phyloP scores from a whole-genome alignment of 352 stramenopile species.

The Pythium folliculosum region DNA sequence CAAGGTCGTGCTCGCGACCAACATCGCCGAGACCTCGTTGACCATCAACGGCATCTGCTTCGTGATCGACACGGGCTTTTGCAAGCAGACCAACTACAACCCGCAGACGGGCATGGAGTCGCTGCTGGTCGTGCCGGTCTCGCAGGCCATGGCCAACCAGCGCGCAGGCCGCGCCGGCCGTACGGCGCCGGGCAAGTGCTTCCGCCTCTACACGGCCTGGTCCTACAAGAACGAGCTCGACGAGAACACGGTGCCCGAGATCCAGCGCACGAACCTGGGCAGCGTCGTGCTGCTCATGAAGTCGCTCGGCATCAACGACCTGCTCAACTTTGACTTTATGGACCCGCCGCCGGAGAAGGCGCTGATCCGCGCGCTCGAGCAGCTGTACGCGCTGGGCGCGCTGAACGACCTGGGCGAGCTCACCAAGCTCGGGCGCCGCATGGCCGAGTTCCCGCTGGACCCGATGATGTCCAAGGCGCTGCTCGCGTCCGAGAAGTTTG shows the following conservation, averaged over 20 bases:
- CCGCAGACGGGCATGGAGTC: slow-evolving; percentile 99
- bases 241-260: slow-evolving; percentile 95
- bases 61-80: slow-evolving; percentile 94
- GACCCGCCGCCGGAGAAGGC: slow-evolving; percentile 97
- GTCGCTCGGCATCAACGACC: slow-evolving; percentile 99
- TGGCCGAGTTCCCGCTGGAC: slow-evolving; percentile 99
- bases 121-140: slow-evolving; percentile 98
- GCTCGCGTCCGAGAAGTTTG: slow-evolving; percentile 97
- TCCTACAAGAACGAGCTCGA: slow-evolving; percentile 97
- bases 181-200: slow-evolving; percentile 99
- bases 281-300: slow-evolving; percentile 99
- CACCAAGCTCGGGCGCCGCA: slow-evolving; percentile 95
- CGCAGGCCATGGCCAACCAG: slow-evolving; percentile 97
- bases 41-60: slow-evolving; percentile 99
- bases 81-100: slow-evolving; percentile 99
- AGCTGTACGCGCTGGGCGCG: slow-evolving; percentile 96
- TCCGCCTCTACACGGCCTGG: slow-evolving; percentile 99
- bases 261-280: slow-evolving; percentile 98
- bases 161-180: slow-evolving; percentile 96
- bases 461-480: slow-evolving; percentile 99
- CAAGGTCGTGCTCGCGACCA: slow-evolving; percentile 99
- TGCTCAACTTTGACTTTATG: slow-evolving; percentile 99
- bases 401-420: slow-evolving; percentile 96
- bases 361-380: slow-evolving; percentile 97
- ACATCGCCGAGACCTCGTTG: slow-evolving; percentile 99